Percentiles rank a stretch among this genome's conserved stretches.
These are phyloP conservation scores for Ganoderma boninense DNA, from an alignment of 1,284 basidiomycete genomes.

Conservation along the genomic window DNA sequence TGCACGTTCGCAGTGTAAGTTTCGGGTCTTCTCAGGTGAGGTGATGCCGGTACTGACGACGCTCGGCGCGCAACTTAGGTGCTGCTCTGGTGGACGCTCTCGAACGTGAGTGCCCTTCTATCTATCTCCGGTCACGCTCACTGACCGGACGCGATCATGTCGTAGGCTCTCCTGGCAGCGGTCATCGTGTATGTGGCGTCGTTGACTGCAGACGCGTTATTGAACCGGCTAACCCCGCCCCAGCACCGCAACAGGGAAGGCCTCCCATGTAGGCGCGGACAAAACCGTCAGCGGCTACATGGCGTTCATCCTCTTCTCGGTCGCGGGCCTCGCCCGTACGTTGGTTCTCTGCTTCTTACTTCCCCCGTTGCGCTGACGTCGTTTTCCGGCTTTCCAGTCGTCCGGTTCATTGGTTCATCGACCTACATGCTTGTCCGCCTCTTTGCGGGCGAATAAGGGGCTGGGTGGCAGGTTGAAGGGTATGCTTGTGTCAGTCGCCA, in stretches of 20 bases:
- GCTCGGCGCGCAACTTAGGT: constrained; percentile 49
- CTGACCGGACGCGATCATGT: constrained; percentile 23
- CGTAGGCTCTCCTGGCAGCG: constrained; percentile 75
- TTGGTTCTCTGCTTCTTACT: constrained; percentile 31
- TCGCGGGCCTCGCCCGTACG: constrained; percentile 86
- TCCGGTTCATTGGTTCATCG: constrained; percentile 84
- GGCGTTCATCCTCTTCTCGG: constrained; percentile 84
- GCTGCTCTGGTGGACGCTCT: constrained; percentile 84
- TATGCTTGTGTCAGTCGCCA: constrained; percentile 13
- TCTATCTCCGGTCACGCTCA: constrained; percentile 19
- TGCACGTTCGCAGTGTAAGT: constrained; percentile 32
- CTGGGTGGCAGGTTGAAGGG: background rate
- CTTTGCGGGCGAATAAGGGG: constrained; percentile 79
- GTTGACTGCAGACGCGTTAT: constrained; percentile 17
- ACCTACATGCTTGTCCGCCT: constrained; percentile 82
- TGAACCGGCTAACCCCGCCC: constrained; percentile 28
- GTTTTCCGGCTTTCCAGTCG: constrained; percentile 53
- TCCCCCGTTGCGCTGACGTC: constrained; percentile 9
- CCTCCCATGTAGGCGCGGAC: constrained; percentile 52
- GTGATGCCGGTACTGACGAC: constrained; percentile 19
- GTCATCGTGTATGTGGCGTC: constrained; percentile 61
- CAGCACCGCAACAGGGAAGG: constrained; percentile 62
- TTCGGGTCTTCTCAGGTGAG: constrained; percentile 19
- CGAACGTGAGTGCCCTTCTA: constrained; percentile 62
- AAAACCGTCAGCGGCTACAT: constrained; percentile 78